Evolutionary conservation across 2,329 filamentous ascomycete species (phyloP), one percentile per base, ranked within the genome.

Genomic region (Curvularia lunata): DNA sequence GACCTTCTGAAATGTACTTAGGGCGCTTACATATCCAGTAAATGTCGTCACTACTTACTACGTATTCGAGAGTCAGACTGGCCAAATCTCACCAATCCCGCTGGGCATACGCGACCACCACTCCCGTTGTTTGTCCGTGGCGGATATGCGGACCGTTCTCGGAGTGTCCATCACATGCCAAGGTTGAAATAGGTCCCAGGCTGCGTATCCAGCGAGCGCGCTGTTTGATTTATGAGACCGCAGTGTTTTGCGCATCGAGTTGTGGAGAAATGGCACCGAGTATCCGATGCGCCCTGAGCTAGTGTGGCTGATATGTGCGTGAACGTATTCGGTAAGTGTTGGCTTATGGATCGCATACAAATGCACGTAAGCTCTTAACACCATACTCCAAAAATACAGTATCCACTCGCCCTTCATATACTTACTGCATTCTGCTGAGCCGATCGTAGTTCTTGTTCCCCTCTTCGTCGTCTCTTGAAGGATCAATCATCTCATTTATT

Each of bases 121-220:
- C 13, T 16, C 9, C 5, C 13, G n/a, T 10, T 9, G 8, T 30
- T 30, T 8, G 10, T 30, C 28, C 28, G 25, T 2, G 6, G 25
- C 25, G 25, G 25, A 27, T 5, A 8, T 27, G 12, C 28, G 28
- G 28, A 30, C 28, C 10, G 12, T 30, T 30, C 10, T 9, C 9
- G 28, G 28, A 10, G 28, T 12, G 6, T 42, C 12, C 6, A 19
- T 8, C 21, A 12, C 19, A 48, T 38, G 54, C 54, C 42, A 48
- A 52, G 41, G 48, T 37, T 13, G 49, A 42, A 7, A 42, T 28
- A 37, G 34, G 34, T 42, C 34, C 30, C 34, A 53, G 49, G 41
- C 49, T 42, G 41, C 42, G 43, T 53, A 16, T 25, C 25, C 23
- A 6, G 13, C 2, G 42, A 23, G 41, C 21, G n/a, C 42, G 27